phyloP scores from a whole-genome alignment of 345 rosid genomes.

The Geranium brycei region DNA sequence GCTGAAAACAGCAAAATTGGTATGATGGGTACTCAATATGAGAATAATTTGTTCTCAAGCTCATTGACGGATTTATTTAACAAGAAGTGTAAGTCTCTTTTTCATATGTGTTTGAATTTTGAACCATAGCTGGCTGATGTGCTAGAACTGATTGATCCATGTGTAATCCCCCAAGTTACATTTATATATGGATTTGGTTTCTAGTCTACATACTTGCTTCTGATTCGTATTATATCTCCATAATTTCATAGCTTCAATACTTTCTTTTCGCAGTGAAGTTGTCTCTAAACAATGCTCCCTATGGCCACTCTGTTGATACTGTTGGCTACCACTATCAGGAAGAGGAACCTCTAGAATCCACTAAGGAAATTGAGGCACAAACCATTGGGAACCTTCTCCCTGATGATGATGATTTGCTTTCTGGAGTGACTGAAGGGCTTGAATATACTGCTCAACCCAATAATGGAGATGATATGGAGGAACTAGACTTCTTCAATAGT shows the following conservation, averaged over 20 bases:
- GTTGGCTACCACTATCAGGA: constrained; percentile 30
- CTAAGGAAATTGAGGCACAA: constrained; percentile 77
- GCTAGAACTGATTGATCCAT: not conserved
- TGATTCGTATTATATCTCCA: not conserved
- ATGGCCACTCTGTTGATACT: constrained; percentile 32
- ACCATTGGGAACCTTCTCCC: constrained; percentile 71
- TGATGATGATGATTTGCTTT: constrained; percentile 47
- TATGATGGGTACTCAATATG: constrained; percentile 30
- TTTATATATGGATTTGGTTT: constrained; percentile 30
- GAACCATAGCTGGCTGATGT: not conserved
- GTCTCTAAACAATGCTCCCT: constrained; percentile 19
- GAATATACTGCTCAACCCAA: constrained; percentile 15
- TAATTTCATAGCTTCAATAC: not conserved
- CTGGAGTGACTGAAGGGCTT: constrained; percentile 40
- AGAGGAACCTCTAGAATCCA: constrained; percentile 35
- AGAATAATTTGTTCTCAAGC: constrained; percentile 87
- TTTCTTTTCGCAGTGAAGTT: constrained; percentile 37
- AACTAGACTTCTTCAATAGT: constrained; percentile 49
- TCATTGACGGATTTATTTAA: constrained; percentile 69
- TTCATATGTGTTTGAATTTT: not conserved
- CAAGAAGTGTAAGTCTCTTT: constrained; percentile 42
- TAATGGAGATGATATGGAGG: constrained; percentile 40
- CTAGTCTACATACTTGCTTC: constrained; percentile 31
- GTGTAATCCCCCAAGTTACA: constrained; percentile 16
- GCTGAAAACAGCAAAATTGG: constrained; percentile 24